Conservation (phyloP, 306 rosid genomes). For the Phaseolus lunatus region DNA sequence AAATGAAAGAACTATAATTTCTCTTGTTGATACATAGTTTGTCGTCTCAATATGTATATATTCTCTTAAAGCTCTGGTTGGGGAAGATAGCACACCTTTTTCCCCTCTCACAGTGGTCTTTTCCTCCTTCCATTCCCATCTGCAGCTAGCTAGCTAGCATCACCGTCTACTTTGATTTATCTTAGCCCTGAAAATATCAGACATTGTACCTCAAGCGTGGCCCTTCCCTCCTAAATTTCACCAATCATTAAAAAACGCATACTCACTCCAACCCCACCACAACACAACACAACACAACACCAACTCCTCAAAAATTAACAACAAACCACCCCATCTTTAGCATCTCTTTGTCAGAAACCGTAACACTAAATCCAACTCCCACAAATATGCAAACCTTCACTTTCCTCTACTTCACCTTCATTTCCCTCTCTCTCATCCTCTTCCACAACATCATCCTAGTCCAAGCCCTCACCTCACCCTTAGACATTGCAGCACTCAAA, state of each 20-base stretch:
- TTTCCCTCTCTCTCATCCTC: constrained; percentile 28
- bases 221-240: background rate
- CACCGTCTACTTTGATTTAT: background rate
- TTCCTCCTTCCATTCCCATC: background rate
- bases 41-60: background rate
- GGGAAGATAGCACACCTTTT: background rate
- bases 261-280: no score
- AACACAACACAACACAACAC: constrained; percentile 19
- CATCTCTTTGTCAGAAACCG: background rate
- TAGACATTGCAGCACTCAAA: constrained; percentile 75
- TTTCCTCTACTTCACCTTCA: constrained; percentile 18
- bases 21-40: no score
- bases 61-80: background rate
- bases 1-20: no score
- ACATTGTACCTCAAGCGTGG: background rate
- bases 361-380: background rate
- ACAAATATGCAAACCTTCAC: constrained; percentile 32
- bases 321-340: background rate
- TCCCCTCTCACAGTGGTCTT: background rate
- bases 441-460: constrained; percentile 12
- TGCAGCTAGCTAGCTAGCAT: background rate
- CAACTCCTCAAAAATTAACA: background rate
- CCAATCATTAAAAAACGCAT: background rate
- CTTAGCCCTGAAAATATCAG: constrained; percentile 1
- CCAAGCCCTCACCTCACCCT: constrained; percentile 58